Evolutionary conservation across 768 basidiomycete species (phyloP), one percentile per base, ranked within the genome.

Genomic region (Boletus rubropictus): DNA sequence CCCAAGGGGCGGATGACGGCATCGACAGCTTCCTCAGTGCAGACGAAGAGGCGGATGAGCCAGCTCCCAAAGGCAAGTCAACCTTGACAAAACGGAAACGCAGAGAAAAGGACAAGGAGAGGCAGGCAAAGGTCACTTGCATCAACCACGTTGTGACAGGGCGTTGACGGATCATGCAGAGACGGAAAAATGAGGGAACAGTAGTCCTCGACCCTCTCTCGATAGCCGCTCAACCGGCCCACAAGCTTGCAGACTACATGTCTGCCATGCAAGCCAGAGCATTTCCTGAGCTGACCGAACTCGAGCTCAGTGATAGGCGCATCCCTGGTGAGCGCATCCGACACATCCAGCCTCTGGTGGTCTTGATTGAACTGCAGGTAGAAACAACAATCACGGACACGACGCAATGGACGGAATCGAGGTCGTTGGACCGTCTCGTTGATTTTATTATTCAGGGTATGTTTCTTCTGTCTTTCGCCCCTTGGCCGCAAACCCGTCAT

Each of bases 281-380:
- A 4, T 86, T 84, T 57, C 72, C 81, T 3, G 76, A 84, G 39
- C 68, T 86, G 57, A 86, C 85, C 7, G 69, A 70, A 11, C 72
- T 98, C 49, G 94, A 98, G 69, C 74, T 94, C 31, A 77, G 79
- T 11, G 92, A 95, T 56, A 70, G 84, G 37, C 72, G 71, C 42
- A 84, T 96, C 65, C 86, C 85, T 59, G 81, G 93, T 90, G 61
- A 53, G 81, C 65, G 4, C 39, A 8, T 52, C n/a, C 33, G 17
- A 21, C 15, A 20, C 37, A 17, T 42, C 18, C 28, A 35, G 32
- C 20, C 21, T 53, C 39, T 48, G 53, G 64, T 63, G 59, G 65
- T 70, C 64, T 73, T 68, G 72, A 67, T 69, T 77, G 72, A 70
- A 75, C 73, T 53, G 49, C 61, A 79, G 78, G 71, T 71, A 90